Percentiles rank a stretch among this genome's conserved stretches.
Conservation (phyloP, 2,329 filamentous ascomycete species). For the Aspergillus pseudoterreus region DNA sequence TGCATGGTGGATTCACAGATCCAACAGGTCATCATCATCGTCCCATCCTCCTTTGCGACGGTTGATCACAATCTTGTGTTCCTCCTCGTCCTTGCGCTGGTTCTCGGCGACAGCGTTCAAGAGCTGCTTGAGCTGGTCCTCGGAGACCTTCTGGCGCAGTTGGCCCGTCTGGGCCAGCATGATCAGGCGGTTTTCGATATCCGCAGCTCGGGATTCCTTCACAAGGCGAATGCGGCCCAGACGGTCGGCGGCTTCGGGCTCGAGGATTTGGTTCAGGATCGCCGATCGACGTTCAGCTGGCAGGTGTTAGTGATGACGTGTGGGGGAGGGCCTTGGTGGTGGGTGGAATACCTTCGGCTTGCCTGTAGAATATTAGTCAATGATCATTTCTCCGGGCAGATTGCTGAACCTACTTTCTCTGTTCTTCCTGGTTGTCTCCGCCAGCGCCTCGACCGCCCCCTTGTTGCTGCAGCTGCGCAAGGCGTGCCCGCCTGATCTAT, state of each 20-base stretch:
- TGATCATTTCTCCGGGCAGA: not conserved
- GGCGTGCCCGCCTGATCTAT: slow-evolving; percentile 85
- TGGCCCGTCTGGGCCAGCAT: slow-evolving; percentile 86
- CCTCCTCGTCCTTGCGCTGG: slow-evolving; percentile 54
- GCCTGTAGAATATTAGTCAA: slow-evolving; percentile 15
- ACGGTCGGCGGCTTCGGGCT: slow-evolving; percentile 88
- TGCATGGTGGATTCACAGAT: slow-evolving; percentile 28
- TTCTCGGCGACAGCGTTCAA: slow-evolving; percentile 79
- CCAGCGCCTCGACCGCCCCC: slow-evolving; percentile 50
- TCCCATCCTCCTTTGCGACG: slow-evolving; percentile 81
- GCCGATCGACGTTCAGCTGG: slow-evolving; percentile 32
- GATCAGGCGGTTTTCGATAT: slow-evolving; percentile 90
- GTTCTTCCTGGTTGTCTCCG: slow-evolving; percentile 57
- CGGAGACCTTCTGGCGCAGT: slow-evolving; percentile 80
- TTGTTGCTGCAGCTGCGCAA: slow-evolving; percentile 90
- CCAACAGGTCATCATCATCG: slow-evolving; percentile 58
- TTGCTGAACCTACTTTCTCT: slow-evolving; percentile 55
- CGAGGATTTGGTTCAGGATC: slow-evolving; percentile 88
- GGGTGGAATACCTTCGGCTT: slow-evolving; percentile 28
- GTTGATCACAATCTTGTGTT: slow-evolving; percentile 80
- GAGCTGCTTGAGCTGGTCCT: slow-evolving; percentile 89
- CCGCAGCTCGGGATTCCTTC: slow-evolving; percentile 83
- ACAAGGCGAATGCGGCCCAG: slow-evolving; percentile 92
- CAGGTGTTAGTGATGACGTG: not conserved
- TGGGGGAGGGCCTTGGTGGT: not conserved